These are phyloP conservation scores for Canna indica DNA, from an alignment of 176 grass and related monocot species.

Conservation along the genomic window DNA sequence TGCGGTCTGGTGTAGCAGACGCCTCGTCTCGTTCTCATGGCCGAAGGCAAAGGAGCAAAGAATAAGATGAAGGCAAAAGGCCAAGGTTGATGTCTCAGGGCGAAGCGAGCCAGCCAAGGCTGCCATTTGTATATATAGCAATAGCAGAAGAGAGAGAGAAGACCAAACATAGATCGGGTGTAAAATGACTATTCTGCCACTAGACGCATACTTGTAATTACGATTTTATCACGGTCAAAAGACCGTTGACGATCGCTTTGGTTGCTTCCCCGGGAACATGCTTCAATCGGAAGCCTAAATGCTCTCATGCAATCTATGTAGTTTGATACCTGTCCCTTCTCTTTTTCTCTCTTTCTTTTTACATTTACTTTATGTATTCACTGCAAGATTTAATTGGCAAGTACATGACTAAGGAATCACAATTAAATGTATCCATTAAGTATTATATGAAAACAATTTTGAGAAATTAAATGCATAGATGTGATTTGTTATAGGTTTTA, in stretches of 20 bases:
- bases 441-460: too few species aligned
- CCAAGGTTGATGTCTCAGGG: not conserved
- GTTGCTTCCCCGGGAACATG: conserved; percentile 17
- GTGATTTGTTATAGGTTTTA: too few species aligned
- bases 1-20: not conserved
- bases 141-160: not conserved
- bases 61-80: not conserved
- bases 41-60: not conserved
- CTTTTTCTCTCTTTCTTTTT: not conserved
- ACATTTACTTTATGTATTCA: too few species aligned
- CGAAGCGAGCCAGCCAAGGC: not conserved
- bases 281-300: conserved; percentile 1
- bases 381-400: too few species aligned
- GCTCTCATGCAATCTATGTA: too few species aligned
- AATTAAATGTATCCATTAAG: too few species aligned
- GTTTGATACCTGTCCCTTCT: not conserved
- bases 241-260: conserved; percentile 21
- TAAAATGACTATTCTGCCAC: conserved; percentile 18
- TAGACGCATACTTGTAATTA: not conserved
- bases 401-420: too few species aligned
- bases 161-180: not conserved
- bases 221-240: conserved; percentile 16
- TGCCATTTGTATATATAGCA: not conserved
- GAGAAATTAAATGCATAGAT: too few species aligned
- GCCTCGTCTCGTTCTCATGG: conserved; percentile 16